Base-by-base conservation (phyloP, 139 green algal genomes). In the Chlamydomonas incerta region DNA sequence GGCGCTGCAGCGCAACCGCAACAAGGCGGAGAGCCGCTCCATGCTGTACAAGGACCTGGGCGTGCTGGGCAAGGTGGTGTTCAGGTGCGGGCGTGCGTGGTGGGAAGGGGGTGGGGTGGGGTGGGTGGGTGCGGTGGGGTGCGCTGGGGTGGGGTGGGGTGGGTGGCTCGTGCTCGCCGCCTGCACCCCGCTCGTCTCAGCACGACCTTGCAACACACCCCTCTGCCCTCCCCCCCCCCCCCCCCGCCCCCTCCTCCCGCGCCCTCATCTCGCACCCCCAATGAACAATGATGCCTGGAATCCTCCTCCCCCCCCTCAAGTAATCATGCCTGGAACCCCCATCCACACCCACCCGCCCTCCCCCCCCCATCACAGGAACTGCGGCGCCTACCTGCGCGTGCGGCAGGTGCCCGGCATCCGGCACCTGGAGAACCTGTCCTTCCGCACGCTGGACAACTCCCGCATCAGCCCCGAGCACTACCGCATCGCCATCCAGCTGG, bases 371-470 rank as follows among this genome's bases (percentile, higher is more conserved):
- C 90, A 81, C 90, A 91, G 91, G 57, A 98, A 98, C 67, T 88
- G 88, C 15, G 95, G 92, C 18, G 83, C 88, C 72, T 95, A 88
- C 88, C 86, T 98, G 63, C 91, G 95, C 31, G 85, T 98, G 35
- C 92, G 90, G 29, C 57, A 81, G 35, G 80, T 82, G 50, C 85
- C 81, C 57, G 82, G 83, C 23, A 68, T 92, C 69, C 74, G 72
- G 28, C 84, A 92, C 29, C 82, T 95, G 82, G 83, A 90, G 63
- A 96, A 95, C 87, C n/a, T 92, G 55, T 93, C 95, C 65, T 91
- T 94, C 47, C 87, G 97, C 74, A 87, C 91, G 18, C 87, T 98
- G 76, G 97, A 99, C 82, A 92, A 96, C 74, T 94, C 88, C 2
- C 88, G 97, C 24, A 91, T 99, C 28, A 93, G 96, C 79, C 95